Conservation (phyloP, 2,329 filamentous ascomycete genomes). For the Sarocladium kiliense region DNA sequence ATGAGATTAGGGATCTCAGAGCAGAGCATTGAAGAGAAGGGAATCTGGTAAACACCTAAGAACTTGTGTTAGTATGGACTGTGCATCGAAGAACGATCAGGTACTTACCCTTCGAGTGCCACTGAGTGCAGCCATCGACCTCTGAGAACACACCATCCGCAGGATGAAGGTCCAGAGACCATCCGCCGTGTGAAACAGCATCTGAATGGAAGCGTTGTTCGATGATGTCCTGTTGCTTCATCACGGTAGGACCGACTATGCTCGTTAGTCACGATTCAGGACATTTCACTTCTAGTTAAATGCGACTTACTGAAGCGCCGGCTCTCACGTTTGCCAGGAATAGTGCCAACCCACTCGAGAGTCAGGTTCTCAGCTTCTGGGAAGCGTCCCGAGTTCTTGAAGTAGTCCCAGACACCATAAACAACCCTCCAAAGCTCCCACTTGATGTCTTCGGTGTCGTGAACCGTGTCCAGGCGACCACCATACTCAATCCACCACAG, state of each 20-base stretch:
- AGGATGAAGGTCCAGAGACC: constrained; percentile 21
- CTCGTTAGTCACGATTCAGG: too few species aligned
- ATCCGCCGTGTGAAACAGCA: constrained; percentile 19
- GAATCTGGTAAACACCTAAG: constrained; percentile 18
- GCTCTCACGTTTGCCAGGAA: constrained; percentile 20
- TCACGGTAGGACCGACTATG: constrained; percentile 17
- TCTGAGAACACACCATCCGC: constrained; percentile 21
- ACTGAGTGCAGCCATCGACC: constrained; percentile 20
- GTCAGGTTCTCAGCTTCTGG: constrained; percentile 20
- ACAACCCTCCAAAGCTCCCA: constrained; percentile 22
- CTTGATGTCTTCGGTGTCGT: constrained; percentile 21
- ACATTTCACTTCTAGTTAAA: not conserved
- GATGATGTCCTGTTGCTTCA: constrained; percentile 20
- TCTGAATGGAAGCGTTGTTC: constrained; percentile 19
- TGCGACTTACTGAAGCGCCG: constrained; percentile 17
- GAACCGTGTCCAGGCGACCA: constrained; percentile 19
- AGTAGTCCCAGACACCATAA: constrained; percentile 20
- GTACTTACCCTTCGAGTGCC: constrained; percentile 16
- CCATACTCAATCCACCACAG: constrained; percentile 23
- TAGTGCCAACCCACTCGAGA: constrained; percentile 20
- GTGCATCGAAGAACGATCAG: not conserved
- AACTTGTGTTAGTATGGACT: not conserved
- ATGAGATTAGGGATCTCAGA: constrained; percentile 19
- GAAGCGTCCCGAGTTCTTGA: constrained; percentile 20
- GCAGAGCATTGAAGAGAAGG: constrained; percentile 20